Evolutionary conservation across 768 basidiomycete genomes (phyloP).

Genomic region (Mycena chlorophos): DNA sequence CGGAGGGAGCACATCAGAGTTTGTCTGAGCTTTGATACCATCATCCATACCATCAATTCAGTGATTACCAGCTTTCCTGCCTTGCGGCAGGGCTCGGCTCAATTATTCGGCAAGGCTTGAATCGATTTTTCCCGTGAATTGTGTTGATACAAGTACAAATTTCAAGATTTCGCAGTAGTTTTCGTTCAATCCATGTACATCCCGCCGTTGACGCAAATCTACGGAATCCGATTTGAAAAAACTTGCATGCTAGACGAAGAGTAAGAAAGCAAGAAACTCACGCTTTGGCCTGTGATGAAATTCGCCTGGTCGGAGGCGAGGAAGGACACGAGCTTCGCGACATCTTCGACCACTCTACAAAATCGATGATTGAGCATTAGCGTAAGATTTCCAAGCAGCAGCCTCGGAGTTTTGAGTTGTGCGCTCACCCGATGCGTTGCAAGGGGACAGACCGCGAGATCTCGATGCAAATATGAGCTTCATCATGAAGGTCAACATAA

Average conservation of each 20-base stretch:
- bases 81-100: no score
- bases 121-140: no score
- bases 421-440: neutral
- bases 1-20: no score
- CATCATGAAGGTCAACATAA: no score
- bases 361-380: neutral
- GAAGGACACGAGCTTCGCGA: constrained; percentile 33
- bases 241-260: neutral
- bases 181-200: constrained; percentile 7
- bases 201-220: constrained; percentile 7
- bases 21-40: no score
- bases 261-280: neutral
- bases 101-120: no score
- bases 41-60: no score
- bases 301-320: constrained; percentile 30
- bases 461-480: no score
- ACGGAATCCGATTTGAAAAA: constrained; percentile 11
- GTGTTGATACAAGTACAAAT: no score
- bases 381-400: neutral
- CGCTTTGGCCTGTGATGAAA: constrained; percentile 30
- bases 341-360: constrained; percentile 22
- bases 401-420: neutral
- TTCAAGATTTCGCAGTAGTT: no score
- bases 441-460: neutral
- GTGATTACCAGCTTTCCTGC: no score